Percentiles rank a stretch among this genome's conserved stretches.
Evolutionary conservation across 2,329 filamentous ascomycete species (phyloP).

Genomic region (Paramyrothecium roridum): DNA sequence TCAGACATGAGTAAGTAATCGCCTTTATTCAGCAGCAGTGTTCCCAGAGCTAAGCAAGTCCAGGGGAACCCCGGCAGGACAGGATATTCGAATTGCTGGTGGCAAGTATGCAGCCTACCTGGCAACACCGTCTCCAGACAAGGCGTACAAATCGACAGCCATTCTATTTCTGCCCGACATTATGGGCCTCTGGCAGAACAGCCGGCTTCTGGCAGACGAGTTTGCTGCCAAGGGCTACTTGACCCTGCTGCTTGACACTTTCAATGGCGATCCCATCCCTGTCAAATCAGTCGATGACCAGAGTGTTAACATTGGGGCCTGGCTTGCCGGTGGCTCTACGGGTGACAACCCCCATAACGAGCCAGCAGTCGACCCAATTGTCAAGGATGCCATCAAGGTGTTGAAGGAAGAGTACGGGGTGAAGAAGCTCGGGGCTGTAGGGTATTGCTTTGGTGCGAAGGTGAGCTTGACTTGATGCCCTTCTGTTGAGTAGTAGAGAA

Average conservation of each 20-base stretch:
- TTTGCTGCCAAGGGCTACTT: conserved; percentile 21
- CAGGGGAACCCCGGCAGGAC: background rate
- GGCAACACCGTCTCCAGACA: conserved; percentile 28
- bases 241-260: conserved; percentile 17
- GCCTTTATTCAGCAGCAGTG: no score
- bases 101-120: conserved; percentile 36
- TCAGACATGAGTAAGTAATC: no score
- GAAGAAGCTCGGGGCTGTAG: background rate
- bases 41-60: no score
- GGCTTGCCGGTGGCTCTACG: background rate
- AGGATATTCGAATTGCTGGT: background rate
- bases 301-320: conserved; percentile 12
- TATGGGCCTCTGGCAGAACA: conserved; percentile 40
- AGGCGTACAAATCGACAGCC: conserved; percentile 5
- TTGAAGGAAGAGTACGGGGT: background rate
- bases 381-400: background rate
- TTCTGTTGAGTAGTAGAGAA: no score
- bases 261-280: conserved; percentile 18
- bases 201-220: conserved; percentile 24
- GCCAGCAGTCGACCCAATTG: background rate
- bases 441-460: background rate
- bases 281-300: conserved; percentile 43
- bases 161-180: conserved; percentile 43
- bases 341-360: background rate
- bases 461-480: no score